A percentile compares a stretch with the other conserved stretches of the same genome.
Conservation (phyloP, 2,329 filamentous ascomycete species). For the Ceratocystis colombiana region DNA sequence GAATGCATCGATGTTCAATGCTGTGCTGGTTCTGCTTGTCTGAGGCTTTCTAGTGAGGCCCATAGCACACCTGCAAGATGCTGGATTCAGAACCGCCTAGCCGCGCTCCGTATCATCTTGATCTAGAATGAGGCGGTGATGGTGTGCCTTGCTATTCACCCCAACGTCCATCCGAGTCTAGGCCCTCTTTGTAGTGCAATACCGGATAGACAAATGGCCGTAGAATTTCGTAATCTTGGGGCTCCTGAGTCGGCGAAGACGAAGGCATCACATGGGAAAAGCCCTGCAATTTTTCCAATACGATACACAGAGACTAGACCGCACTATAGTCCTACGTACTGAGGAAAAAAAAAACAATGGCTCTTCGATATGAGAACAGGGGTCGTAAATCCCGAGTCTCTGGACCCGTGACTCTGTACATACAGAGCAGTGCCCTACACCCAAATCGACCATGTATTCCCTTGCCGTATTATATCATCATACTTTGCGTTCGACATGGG, state of each 20-base stretch:
- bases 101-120: too few relatives aligned
- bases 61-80: not conserved
- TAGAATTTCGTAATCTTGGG: too few relatives aligned
- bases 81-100: not conserved
- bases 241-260: too few relatives aligned
- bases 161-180: too few relatives aligned
- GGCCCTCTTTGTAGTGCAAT: too few relatives aligned
- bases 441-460: not conserved
- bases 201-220: too few relatives aligned
- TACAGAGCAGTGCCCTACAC: not conserved
- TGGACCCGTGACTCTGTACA: not conserved
- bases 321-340: too few relatives aligned
- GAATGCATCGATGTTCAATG: not conserved
- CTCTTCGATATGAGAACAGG: not conserved
- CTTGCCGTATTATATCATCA: not conserved
- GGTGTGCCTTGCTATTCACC: too few relatives aligned
- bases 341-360: not conserved
- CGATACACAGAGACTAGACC: too few relatives aligned
- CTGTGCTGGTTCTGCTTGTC: not conserved
- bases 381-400: not conserved
- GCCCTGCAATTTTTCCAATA: too few relatives aligned
- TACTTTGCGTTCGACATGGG: not conserved
- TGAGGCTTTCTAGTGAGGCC: conserved; percentile 5
- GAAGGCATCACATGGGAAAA: too few relatives aligned
- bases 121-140: too few relatives aligned